Conservation (phyloP, 495 filamentous ascomycete genomes). For the Recurvomyces mirabilis region DNA sequence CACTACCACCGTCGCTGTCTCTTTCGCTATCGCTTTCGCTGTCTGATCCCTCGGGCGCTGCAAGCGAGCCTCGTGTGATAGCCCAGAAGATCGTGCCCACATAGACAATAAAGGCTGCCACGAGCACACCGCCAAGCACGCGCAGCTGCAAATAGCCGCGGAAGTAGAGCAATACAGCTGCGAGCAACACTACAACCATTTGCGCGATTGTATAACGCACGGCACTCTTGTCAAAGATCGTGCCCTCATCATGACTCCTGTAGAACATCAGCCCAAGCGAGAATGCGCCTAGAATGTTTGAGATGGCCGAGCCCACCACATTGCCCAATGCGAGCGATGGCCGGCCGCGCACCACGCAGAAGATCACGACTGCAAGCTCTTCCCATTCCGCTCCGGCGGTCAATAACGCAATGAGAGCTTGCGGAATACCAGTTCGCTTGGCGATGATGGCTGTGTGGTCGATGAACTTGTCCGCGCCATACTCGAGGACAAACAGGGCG, state of each 20-base stretch:
- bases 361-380: conserved; percentile 46
- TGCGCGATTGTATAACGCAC: no score
- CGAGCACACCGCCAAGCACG: no score
- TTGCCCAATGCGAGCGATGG: conserved; percentile 44
- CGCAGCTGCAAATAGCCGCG: no score
- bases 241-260: no score
- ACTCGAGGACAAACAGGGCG: conserved; percentile 37
- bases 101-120: conserved; percentile 38
- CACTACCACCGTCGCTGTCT: not conserved
- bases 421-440: conserved; percentile 36
- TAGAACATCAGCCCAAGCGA: conserved; percentile 41
- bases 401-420: conserved; percentile 40
- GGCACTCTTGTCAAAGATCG: no score
- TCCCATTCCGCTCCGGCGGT: conserved; percentile 49
- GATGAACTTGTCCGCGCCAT: conserved; percentile 39
- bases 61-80: conserved; percentile 36
- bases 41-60: conserved; percentile 33
- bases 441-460: conserved; percentile 43
- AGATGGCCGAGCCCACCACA: conserved; percentile 43
- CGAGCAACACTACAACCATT: no score
- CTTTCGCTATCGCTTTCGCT: conserved; percentile 12
- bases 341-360: conserved; percentile 36
- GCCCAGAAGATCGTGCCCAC: conserved; percentile 35
- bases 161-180: no score
- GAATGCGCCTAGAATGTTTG: conserved; percentile 48